Percentiles rank a stretch among this genome's conserved stretches.
These are phyloP conservation scores for Moniliophthora roreri DNA, from an alignment of 1,284 basidiomycete species.

Conservation along the genomic window DNA sequence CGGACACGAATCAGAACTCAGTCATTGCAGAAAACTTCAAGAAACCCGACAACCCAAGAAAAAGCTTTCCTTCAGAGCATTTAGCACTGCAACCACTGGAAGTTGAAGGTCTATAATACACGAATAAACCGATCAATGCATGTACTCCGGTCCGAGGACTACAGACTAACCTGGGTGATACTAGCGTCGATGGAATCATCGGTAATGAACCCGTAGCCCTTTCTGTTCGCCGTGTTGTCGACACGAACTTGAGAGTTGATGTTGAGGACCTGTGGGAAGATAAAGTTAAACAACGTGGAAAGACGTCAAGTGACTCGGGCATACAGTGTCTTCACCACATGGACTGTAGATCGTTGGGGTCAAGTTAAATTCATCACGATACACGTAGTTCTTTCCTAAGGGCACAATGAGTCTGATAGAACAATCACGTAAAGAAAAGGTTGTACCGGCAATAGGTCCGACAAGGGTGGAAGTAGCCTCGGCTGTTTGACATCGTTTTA, in stretches of 20 bases:
- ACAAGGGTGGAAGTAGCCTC: conserved; percentile 10
- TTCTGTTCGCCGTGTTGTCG: conserved; percentile 23
- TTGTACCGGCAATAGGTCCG: conserved; percentile 11
- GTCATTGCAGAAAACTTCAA: too few species aligned
- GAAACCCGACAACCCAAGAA: too few species aligned
- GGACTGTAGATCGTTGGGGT: conserved; percentile 20
- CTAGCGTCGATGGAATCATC: conserved; percentile 20
- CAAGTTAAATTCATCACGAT: conserved; percentile 24
- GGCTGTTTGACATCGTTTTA: not conserved
- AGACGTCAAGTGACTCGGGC: not conserved
- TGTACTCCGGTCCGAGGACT: not conserved
- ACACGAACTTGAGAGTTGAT: conserved; percentile 23
- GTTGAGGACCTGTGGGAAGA: conserved; percentile 17
- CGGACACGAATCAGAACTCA: too few species aligned
- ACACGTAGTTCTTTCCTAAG: conserved; percentile 23
- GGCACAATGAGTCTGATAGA: not conserved
- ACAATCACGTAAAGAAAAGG: not conserved
- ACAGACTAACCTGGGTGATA: conserved; percentile 6
- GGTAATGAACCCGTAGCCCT: conserved; percentile 25
- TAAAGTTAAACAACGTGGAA: not conserved
- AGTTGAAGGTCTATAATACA: conserved; percentile 10
- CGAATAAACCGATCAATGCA: not conserved
- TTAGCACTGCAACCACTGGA: conserved; percentile 9
- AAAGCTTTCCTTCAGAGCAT: not conserved
- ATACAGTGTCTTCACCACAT: conserved; percentile 19